Evolutionary conservation across 108 stramenopile species (phyloP).

Genomic region (Asterionellopsis glacialis): DNA sequence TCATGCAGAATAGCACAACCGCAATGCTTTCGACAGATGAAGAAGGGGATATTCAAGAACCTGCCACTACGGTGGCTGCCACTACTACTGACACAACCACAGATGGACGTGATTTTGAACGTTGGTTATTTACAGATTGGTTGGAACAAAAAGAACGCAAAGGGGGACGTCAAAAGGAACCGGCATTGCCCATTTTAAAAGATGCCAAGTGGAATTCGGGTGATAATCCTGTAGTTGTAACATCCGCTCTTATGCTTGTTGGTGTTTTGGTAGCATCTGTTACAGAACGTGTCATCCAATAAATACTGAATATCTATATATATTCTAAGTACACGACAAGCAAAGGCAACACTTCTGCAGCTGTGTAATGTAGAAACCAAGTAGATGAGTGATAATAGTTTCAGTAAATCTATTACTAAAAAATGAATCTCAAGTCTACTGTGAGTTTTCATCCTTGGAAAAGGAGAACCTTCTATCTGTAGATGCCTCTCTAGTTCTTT

Average conservation of each 20-base stretch:
- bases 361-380: too few species aligned
- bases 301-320: too few species aligned
- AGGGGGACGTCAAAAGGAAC: constrained; percentile 48
- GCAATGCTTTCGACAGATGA: neutral
- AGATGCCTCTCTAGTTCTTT: too few species aligned
- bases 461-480: too few species aligned
- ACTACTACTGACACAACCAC: neutral
- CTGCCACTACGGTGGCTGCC: neutral
- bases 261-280: constrained; percentile 60
- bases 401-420: too few species aligned
- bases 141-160: constrained; percentile 44
- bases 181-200: constrained; percentile 71
- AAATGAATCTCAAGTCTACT: too few species aligned
- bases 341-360: too few species aligned
- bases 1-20: neutral
- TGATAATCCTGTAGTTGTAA: constrained; percentile 79
- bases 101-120: constrained; percentile 57
- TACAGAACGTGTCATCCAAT: constrained; percentile 51
- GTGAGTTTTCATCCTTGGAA: too few species aligned
- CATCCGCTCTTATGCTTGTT: constrained; percentile 58
- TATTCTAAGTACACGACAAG: too few species aligned
- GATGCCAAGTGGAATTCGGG: constrained; percentile 87
- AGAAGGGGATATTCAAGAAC: neutral
- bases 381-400: too few species aligned
- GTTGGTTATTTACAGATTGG: constrained; percentile 85